Base-by-base conservation (phyloP, 805 yeast species). In the Saccharomyces jurei region DNA sequence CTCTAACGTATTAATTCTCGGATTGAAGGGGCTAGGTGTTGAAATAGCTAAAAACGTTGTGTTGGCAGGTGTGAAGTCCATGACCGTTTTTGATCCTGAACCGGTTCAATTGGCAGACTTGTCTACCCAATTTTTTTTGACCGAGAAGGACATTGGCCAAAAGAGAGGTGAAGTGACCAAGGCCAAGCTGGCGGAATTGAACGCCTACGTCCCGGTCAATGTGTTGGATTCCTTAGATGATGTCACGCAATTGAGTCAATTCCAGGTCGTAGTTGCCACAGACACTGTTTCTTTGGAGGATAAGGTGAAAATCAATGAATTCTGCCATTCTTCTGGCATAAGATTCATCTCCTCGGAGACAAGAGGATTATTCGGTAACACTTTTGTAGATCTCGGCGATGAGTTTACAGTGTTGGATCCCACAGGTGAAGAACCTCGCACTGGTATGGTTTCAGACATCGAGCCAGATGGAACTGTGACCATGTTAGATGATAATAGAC, bases 31-130 rank as follows among this genome's bases (percentile, higher is more conserved):
- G 50, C 76, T 94, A 50, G 99, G 99, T 65, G 80, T 89, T 47
- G 99, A 94, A 73, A 89, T 94, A 55, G 97, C 99, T 26, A 94
- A 94, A 74, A 94, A 94, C 71, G 89, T 94, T 54, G 95, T 96
- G 0, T 77, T 94, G 41, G 99, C 99, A 2, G 99, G 99, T 65
- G 99, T 94, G 63, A 94, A 94, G 74, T 85, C 96, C 8, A 75
- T 94, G 62, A 77, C 95, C 6, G 71, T 94, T 31, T 89, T 85
- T 69, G 99, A 94, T 67, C 96, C 96, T 11, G 76, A 75, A 21
- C 79, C 82, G 0, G 86, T 87, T 22, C 70, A 76, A 53, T 60
- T 89, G 48, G 77, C 72, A 52, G 98, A 94, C 70, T 77, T 94
- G 55, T 87, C 96, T 1, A 78, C 96, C 11, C 99, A 92, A 69